Conservation (phyloP, 129 eudicot genomes). For the Flaveria bidentis region DNA sequence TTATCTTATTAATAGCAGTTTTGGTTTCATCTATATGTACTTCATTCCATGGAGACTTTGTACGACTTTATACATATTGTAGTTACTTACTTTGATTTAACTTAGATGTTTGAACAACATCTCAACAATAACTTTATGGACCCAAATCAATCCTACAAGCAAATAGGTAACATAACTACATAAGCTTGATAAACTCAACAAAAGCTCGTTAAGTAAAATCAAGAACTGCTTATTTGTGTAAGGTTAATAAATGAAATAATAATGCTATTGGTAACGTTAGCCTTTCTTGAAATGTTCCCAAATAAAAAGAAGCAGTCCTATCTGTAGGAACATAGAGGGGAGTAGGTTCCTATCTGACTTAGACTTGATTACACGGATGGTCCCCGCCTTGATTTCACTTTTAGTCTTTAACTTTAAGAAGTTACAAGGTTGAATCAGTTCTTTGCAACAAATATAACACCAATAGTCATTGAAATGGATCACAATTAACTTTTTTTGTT, state of each 20-base stretch:
- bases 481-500: no score
- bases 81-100: background rate
- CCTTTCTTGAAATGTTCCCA: background rate
- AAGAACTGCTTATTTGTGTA: background rate
- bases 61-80: background rate
- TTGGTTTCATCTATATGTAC: background rate
- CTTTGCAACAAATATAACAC: no score
- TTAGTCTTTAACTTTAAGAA: no score
- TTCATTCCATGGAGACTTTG: background rate
- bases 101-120: constrained; percentile 1
- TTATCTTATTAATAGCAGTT: background rate
- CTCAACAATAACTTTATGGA: constrained; percentile 8
- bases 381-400: no score
- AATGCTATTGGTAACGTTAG: background rate
- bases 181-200: constrained; percentile 12
- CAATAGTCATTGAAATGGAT: no score
- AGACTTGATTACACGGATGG: no score
- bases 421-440: no score
- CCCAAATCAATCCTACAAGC: constrained; percentile 17
- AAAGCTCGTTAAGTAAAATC: background rate
- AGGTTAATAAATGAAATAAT: background rate
- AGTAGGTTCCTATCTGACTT: background rate
- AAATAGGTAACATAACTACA: constrained; percentile 19
- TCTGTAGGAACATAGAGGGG: background rate
- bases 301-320: constrained; percentile 11